A percentile compares a stretch with the other conserved stretches of the same genome.
Conservation (phyloP, 2,329 filamentous ascomycete species). For the Didymosphaeria variabile region DNA sequence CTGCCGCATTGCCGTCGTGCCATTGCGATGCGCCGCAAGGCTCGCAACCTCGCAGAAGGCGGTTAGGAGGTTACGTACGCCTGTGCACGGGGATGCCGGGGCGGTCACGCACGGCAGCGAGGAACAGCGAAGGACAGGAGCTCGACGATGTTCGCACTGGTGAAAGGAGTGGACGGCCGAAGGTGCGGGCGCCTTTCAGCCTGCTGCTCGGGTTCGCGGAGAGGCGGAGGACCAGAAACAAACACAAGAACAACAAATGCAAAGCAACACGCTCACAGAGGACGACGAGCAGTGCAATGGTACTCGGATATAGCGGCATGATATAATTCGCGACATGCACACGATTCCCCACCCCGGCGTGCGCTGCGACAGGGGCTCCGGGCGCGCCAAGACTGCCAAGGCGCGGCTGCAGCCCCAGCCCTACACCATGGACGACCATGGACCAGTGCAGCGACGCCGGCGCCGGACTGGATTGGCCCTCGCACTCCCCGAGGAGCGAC, state of each 20-base stretch:
- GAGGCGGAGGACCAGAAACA: background rate
- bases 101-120: too few relatives aligned
- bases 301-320: constrained; percentile 5
- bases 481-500: too few relatives aligned
- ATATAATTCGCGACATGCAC: background rate
- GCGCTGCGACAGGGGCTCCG: background rate
- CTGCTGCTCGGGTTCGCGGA: background rate
- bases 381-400: background rate
- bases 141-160: too few relatives aligned
- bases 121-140: background rate
- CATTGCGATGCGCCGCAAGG: background rate
- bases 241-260: too few relatives aligned
- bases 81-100: background rate
- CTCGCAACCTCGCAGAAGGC: background rate
- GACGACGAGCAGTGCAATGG: background rate
- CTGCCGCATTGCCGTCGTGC: constrained; percentile 4
- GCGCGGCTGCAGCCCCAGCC: background rate
- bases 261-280: background rate
- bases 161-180: constrained; percentile 10
- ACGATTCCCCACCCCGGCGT: background rate
- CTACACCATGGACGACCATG: too few relatives aligned
- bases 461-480: too few relatives aligned
- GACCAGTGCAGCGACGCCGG: too few relatives aligned
- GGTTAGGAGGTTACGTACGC: constrained; percentile 1
- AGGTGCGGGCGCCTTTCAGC: constrained; percentile 3